Evolutionary conservation across 1,284 basidiomycete genomes (phyloP).

Genomic region (Naganishia albida): DNA sequence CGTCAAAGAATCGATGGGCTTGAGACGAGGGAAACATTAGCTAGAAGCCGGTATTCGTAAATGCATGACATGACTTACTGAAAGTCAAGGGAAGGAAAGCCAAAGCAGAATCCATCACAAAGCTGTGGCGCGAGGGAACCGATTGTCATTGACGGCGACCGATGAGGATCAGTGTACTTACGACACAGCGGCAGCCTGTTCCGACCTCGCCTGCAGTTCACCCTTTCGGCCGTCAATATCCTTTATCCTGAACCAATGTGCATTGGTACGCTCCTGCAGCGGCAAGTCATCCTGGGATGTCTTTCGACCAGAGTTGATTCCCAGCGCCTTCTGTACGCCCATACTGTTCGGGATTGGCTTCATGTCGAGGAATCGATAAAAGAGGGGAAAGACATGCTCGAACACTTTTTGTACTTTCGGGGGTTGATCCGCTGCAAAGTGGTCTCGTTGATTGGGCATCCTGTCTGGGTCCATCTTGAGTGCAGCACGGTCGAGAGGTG

Average conservation of each 20-base stretch:
- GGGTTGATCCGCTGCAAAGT: background rate
- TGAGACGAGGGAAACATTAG: background rate
- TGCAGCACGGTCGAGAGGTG: background rate
- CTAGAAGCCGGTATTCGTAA: background rate
- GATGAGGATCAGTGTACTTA: background rate
- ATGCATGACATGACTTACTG: background rate
- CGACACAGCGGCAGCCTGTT: constrained; percentile 25
- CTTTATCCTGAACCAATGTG: constrained; percentile 22
- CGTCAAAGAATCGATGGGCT: constrained; percentile 24
- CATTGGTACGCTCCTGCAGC: constrained; percentile 12
- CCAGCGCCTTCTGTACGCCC: constrained; percentile 17
- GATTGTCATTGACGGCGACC: background rate
- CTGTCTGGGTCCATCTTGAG: constrained; percentile 1
- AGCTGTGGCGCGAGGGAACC: background rate
- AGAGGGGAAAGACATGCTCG: constrained; percentile 20
- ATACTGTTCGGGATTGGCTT: constrained; percentile 5
- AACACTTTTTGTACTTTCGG: constrained; percentile 3
- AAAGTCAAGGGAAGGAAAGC: constrained; percentile 25
- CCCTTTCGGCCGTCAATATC: constrained; percentile 4
- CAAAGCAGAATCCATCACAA: constrained; percentile 22
- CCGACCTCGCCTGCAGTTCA: background rate
- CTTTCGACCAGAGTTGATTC: constrained; percentile 3
- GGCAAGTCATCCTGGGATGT: constrained; percentile 14
- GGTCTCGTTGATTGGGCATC: background rate
- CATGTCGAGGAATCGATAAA: constrained; percentile 16